Evolutionary conservation across 2,329 filamentous ascomycete species (phyloP).

Genomic region (Hypoxylon sp.): DNA sequence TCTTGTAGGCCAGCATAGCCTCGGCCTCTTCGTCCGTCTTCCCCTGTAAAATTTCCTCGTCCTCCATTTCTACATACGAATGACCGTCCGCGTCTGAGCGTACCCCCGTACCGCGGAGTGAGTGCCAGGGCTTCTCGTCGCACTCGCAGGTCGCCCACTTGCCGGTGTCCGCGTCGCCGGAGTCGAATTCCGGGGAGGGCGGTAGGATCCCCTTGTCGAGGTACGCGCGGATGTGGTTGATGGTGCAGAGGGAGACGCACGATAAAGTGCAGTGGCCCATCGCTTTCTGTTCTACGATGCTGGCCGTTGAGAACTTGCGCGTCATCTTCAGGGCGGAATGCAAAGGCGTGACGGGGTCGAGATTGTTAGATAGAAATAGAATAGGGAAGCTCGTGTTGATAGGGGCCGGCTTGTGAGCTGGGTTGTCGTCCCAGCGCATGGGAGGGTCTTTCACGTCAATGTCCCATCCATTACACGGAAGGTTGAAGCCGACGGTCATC

Average conservation of each 20-base stretch:
- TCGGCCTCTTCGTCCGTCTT: conserved; percentile 29
- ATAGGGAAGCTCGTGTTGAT: conserved; percentile 64
- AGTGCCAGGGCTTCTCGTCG: conserved; percentile 47
- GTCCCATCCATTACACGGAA: conserved; percentile 53
- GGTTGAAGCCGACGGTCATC: conserved; percentile 49
- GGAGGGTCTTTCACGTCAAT: conserved; percentile 50
- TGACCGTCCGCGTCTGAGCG: background rate
- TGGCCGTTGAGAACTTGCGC: conserved; percentile 52
- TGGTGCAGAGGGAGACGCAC: conserved; percentile 53
- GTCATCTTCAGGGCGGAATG: conserved; percentile 57
- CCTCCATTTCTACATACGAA: background rate
- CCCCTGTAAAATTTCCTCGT: conserved; percentile 2
- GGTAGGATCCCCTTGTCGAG: conserved; percentile 53
- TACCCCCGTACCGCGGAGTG: conserved; percentile 10
- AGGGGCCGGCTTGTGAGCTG: conserved; percentile 46
- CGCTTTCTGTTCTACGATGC: conserved; percentile 54
- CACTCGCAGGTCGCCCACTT: conserved; percentile 48
- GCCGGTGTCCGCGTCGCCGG: conserved; percentile 38
- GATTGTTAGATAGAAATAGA: conserved; percentile 67
- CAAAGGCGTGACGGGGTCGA: conserved; percentile 71
- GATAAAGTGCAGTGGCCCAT: conserved; percentile 54
- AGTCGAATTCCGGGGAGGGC: conserved; percentile 41
- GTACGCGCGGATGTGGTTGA: conserved; percentile 52
- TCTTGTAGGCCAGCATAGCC: conserved; percentile 25
- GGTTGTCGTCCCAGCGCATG: conserved; percentile 49